These are phyloP conservation scores for Amorphotheca resinae DNA, from an alignment of 495 filamentous ascomycete species.

Conservation along the genomic window DNA sequence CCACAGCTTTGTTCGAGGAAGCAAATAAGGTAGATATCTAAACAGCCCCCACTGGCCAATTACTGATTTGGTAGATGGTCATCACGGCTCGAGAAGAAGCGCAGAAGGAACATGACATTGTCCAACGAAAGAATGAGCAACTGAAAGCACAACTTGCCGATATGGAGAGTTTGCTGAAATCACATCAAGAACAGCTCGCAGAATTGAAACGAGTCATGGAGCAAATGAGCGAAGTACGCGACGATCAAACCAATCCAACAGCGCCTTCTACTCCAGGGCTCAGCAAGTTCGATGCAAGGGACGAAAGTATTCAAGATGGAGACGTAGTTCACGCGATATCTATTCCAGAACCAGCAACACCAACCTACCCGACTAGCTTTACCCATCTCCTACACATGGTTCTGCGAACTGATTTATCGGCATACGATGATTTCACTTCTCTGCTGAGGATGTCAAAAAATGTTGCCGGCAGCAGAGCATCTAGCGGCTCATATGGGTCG, in stretches of 20 bases:
- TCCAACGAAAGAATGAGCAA: conserved; percentile 70
- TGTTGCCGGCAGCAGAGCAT: conserved; percentile 45
- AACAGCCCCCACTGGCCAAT: conserved; percentile 1
- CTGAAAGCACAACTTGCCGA: conserved; percentile 67
- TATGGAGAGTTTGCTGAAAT: conserved; percentile 72
- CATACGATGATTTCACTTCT: conserved; percentile 76
- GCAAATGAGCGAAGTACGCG: conserved; percentile 61
- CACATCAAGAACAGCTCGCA: conserved; percentile 84
- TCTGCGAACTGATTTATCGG: conserved; percentile 64
- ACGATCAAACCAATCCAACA: conserved; percentile 37
- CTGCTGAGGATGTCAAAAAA: conserved; percentile 57
- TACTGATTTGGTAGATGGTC: conserved; percentile 60
- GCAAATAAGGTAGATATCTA: conserved; percentile 57
- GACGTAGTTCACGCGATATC: conserved; percentile 33
- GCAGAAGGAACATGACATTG: conserved; percentile 57
- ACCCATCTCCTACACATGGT: conserved; percentile 70
- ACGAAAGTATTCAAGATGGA: conserved; percentile 25
- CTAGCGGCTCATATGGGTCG: conserved; percentile 56
- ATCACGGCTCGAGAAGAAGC: conserved; percentile 53
- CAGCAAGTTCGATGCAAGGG: conserved; percentile 31
- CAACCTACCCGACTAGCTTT: conserved; percentile 77
- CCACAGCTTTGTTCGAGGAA: conserved; percentile 85
- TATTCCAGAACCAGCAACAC: conserved; percentile 45
- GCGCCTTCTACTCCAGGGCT: conserved; percentile 56
- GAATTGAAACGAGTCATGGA: conserved; percentile 90